Evolutionary conservation across 495 filamentous ascomycete species (phyloP).

Genomic region (Emericellopsis terricola): DNA sequence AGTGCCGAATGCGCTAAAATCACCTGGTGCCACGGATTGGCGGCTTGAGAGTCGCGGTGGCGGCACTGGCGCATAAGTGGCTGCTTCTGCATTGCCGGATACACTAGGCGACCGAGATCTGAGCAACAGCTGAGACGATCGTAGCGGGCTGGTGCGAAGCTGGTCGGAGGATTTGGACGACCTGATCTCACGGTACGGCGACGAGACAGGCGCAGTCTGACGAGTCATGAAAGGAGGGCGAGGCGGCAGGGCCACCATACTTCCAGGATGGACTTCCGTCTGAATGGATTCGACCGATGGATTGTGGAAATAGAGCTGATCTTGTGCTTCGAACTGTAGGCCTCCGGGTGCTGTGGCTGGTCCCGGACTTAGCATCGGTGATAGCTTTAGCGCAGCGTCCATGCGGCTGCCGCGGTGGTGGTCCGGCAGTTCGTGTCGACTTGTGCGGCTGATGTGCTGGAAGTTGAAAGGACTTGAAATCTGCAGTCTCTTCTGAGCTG

Average conservation of each 20-base stretch:
- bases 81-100: conserved; percentile 7
- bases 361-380: conserved; percentile 49
- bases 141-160: conserved; percentile 23
- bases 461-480: conserved; percentile 84
- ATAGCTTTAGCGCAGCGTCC: conserved; percentile 49
- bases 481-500: conserved; percentile 15
- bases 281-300: conserved; percentile 36
- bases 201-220: too few species aligned
- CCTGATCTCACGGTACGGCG: too few species aligned
- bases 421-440: conserved; percentile 40
- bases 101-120: conserved; percentile 17
- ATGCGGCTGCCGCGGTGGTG: conserved; percentile 36
- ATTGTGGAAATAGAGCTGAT: conserved; percentile 40
- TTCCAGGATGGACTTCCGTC: too few species aligned
- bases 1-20: conserved; percentile 15
- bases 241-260: too few species aligned
- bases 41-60: conserved; percentile 33
- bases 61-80: conserved; percentile 11
- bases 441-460: conserved; percentile 69
- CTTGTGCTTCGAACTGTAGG: conserved; percentile 42
- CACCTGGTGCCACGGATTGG: conserved; percentile 22
- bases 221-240: too few species aligned
- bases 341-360: conserved; percentile 34
- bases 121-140: too few species aligned
- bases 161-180: conserved; percentile 29